Percentiles rank a stretch among this genome's conserved stretches.
phyloP scores from a whole-genome alignment of 345 rosid species.

The Boechera stricta region DNA sequence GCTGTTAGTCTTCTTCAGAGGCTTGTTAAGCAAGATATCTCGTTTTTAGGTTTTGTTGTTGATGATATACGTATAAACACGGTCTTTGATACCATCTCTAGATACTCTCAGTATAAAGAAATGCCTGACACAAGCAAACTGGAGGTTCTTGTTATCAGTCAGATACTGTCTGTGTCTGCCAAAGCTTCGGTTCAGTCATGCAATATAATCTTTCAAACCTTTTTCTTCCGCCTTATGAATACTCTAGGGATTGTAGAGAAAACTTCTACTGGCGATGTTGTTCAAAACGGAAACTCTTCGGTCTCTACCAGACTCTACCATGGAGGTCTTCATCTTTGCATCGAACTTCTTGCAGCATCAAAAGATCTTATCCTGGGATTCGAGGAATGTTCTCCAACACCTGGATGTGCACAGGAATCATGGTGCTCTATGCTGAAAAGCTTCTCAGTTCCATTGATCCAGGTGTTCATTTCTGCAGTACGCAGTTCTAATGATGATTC shows the following conservation, averaged over 20 bases:
- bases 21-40: slow-evolving; percentile 60
- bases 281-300: slow-evolving; percentile 37
- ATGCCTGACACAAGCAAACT: slow-evolving; percentile 60
- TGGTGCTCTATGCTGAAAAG: slow-evolving; percentile 59
- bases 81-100: slow-evolving; percentile 57
- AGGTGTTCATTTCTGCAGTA: slow-evolving; percentile 54
- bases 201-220: slow-evolving; percentile 58
- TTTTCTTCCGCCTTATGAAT: slow-evolving; percentile 64
- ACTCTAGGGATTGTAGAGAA: slow-evolving; percentile 55
- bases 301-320: slow-evolving; percentile 52
- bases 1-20: slow-evolving; percentile 64
- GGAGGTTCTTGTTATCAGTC: slow-evolving; percentile 63
- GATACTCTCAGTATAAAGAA: slow-evolving; percentile 51
- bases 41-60: slow-evolving; percentile 58
- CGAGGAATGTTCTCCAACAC: slow-evolving; percentile 34
- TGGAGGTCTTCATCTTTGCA: slow-evolving; percentile 74
- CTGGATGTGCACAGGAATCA: slow-evolving; percentile 48
- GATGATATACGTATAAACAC: slow-evolving; percentile 63
- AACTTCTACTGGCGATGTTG: slow-evolving; percentile 44
- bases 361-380: slow-evolving; percentile 58
- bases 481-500: slow-evolving; percentile 38
- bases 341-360: slow-evolving; percentile 73
- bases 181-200: slow-evolving; percentile 70
- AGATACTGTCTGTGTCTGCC: slow-evolving; percentile 68
- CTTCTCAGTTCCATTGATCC: slow-evolving; percentile 56